Base-by-base conservation (phyloP, 371 early-diverging fungal species). In the Mucor plumbeus region DNA sequence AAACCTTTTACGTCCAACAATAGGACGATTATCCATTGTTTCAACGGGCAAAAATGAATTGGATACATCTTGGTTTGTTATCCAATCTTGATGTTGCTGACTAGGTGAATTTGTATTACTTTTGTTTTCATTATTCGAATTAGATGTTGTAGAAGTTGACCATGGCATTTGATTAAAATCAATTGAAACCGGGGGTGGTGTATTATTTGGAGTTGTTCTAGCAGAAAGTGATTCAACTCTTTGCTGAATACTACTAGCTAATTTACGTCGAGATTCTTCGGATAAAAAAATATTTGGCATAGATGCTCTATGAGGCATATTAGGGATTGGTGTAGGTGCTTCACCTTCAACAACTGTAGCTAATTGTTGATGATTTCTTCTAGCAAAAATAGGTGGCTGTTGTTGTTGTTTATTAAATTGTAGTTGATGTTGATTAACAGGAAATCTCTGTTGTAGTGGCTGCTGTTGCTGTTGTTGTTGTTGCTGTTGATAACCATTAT, bases 201-300 rank as follows among this genome's bases (percentile, higher is more conserved):
- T 69, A 43, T 19, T 63, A 6, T n/a, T 58, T 1, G 71, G 64
- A n/a, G 64, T 43, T 13, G 67, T 60, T 44, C 34, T 59, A 19
- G 53, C 57, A 10, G 67, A 63, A 11, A 47, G 14, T 3, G 57
- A 55, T 10, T 53, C 58, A 17, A 38, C 33, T 13, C 65, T 38
- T 26, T 44, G n/a, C 34, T 55, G 48, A 39, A 61, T 38, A 17
- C 50, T 61, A 9, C 15, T 47, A 5, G 41, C 34, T 44, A 57
- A 26, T 15, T 57, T 38, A 21, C 53, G 43, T 11, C 59, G 44
- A 15, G 50, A 43, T 39, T 33, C 50, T 53, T 64, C 55, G 0
- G 63, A 38, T 38, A 59, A 40, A 53, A 67, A 73, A 15, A 73
- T 69, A 55, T 73, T 69, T 8, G 73, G 73, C 64, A 73, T 55